A percentile compares a stretch with the other conserved stretches of the same genome.
Evolutionary conservation across 2,329 filamentous ascomycete species (phyloP).

Genomic region (Xylariomycetidae sp.): DNA sequence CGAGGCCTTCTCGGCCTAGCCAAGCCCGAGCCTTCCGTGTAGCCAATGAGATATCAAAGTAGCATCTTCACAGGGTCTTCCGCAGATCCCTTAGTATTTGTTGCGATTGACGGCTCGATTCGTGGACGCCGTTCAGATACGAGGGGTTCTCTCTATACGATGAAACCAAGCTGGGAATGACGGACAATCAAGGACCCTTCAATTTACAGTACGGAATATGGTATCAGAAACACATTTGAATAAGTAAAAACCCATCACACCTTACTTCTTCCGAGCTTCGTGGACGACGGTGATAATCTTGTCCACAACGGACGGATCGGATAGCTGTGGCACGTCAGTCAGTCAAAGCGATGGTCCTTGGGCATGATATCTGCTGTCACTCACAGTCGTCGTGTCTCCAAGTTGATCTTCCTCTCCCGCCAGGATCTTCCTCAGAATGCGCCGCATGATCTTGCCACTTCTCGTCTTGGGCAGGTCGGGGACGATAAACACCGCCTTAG

Average conservation of each 20-base stretch:
- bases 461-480: slow-evolving; percentile 95
- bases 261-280: slow-evolving; percentile 50
- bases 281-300: slow-evolving; percentile 85
- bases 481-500: slow-evolving; percentile 87
- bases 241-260: slow-evolving; percentile 5
- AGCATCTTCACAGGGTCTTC: too few relatives aligned
- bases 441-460: slow-evolving; percentile 98
- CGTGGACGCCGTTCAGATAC: too few relatives aligned
- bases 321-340: slow-evolving; percentile 55
- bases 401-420: slow-evolving; percentile 96
- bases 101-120: too few relatives aligned
- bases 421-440: slow-evolving; percentile 94
- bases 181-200: neutral
- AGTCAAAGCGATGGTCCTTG: neutral
- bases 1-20: too few relatives aligned
- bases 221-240: slow-evolving; percentile 11
- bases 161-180: neutral
- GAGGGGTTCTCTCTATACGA: neutral
- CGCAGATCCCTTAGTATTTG: too few relatives aligned
- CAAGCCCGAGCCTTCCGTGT: too few relatives aligned
- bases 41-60: too few relatives aligned
- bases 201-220: slow-evolving; percentile 9
- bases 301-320: slow-evolving; percentile 82
- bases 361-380: slow-evolving; percentile 31
- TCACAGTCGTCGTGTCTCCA: slow-evolving; percentile 85